Conservation (phyloP, 2,329 filamentous ascomycete species). For the Aspergillus neoniger region DNA sequence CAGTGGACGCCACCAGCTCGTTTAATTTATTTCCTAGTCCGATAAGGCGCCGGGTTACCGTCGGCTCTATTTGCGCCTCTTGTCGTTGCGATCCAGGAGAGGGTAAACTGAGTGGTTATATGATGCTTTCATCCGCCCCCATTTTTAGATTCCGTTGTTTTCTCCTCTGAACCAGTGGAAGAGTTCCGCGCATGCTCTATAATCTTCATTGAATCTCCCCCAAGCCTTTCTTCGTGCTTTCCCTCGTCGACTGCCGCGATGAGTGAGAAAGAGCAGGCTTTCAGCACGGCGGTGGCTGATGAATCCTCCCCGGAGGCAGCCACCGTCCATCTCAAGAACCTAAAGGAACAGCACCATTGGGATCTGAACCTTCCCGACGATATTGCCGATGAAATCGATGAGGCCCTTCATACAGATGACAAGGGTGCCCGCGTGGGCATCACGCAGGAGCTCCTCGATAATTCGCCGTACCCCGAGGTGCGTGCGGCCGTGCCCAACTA, state of each 20-base stretch:
- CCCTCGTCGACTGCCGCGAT: constrained; percentile 3
- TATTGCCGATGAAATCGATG: constrained; percentile 62
- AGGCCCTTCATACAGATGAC: constrained; percentile 57
- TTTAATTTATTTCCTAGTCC: constrained; percentile 4
- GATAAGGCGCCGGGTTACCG: constrained; percentile 14
- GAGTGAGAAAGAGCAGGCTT: constrained; percentile 8
- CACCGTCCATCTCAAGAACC: constrained; percentile 51
- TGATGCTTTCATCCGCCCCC: background rate
- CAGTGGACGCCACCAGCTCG: constrained; percentile 5
- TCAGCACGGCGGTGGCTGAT: constrained; percentile 1
- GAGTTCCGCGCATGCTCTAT: background rate
- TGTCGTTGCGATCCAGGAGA: background rate
- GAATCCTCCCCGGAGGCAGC: constrained; percentile 24
- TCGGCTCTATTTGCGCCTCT: constrained; percentile 3
- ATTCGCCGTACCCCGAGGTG: constrained; percentile 69
- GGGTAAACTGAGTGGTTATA: background rate
- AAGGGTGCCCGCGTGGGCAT: constrained; percentile 59
- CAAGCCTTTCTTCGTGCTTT: background rate
- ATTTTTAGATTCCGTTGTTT: background rate
- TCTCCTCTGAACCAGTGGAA: background rate
- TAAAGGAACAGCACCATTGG: constrained; percentile 63
- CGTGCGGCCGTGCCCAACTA: constrained; percentile 66
- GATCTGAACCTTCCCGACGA: constrained; percentile 68
- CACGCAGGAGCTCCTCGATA: constrained; percentile 63
- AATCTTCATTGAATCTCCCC: background rate